A percentile compares a stretch with the other conserved stretches of the same genome.
Conservation (phyloP, 495 filamentous ascomycete genomes). For the Aspergillus coremiiformis region DNA sequence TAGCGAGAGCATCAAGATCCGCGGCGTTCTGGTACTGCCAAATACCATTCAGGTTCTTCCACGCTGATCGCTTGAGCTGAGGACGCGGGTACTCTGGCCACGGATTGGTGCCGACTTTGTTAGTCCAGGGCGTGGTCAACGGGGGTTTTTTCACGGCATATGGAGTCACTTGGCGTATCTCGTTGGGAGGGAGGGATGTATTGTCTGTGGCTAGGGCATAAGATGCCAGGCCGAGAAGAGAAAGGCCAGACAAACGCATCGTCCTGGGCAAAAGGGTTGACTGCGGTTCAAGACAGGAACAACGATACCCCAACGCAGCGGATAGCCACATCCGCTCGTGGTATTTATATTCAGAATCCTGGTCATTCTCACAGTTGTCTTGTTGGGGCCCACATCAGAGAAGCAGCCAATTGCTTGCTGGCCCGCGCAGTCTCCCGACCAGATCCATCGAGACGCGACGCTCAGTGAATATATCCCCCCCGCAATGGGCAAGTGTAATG, state of each 20-base stretch:
- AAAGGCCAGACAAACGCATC: not conserved
- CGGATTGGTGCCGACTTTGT: slow-evolving; percentile 51
- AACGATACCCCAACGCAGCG: not conserved
- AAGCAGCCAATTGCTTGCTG: not conserved
- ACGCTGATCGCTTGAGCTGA: slow-evolving; percentile 47
- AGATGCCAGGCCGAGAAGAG: not conserved
- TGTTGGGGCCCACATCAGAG: not conserved
- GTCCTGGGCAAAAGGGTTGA: not conserved
- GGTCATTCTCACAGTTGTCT: not conserved
- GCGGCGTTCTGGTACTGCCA: slow-evolving; percentile 53
- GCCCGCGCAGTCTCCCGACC: not conserved
- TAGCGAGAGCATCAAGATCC: slow-evolving; percentile 29
- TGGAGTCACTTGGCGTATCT: not conserved
- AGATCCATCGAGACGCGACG: not conserved
- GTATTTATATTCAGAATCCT: not conserved
- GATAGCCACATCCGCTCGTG: not conserved
- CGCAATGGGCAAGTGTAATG: not conserved
- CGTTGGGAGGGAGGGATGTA: not conserved
- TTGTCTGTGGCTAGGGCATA: not conserved
- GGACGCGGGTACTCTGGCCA: slow-evolving; percentile 65
- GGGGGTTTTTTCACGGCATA: slow-evolving; percentile 35
- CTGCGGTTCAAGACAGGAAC: not conserved
- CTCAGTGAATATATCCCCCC: not conserved
- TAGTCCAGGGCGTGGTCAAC: slow-evolving; percentile 56
- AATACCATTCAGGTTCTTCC: slow-evolving; percentile 59